Conservation (phyloP, 495 filamentous ascomycete species). For the Penicillium mononematosum region DNA sequence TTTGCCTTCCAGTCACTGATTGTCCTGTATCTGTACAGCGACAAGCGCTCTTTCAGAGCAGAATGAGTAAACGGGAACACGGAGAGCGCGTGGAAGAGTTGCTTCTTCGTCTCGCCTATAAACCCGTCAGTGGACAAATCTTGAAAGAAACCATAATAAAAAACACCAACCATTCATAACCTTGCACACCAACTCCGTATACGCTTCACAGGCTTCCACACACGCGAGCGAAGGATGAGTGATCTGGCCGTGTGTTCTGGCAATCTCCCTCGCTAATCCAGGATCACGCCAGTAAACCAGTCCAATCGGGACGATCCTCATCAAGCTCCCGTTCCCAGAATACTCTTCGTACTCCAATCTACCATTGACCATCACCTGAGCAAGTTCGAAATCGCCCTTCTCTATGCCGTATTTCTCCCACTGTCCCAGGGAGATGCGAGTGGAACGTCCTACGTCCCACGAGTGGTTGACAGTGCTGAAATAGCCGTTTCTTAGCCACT, state of each 20-base stretch:
- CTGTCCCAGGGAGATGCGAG: constrained; percentile 31
- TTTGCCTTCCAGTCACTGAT: constrained; percentile 24
- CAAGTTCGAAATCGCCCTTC: constrained; percentile 1
- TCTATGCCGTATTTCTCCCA: constrained; percentile 27
- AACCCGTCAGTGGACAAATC: not conserved
- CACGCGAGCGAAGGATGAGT: constrained; percentile 46
- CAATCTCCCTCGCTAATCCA: constrained; percentile 24
- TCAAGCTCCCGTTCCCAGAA: constrained; percentile 49
- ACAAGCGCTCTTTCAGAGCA: constrained; percentile 23
- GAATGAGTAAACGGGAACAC: constrained; percentile 24
- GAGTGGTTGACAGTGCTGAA: constrained; percentile 36
- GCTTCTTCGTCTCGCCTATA: constrained; percentile 25
- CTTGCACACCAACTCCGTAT: constrained; percentile 32
- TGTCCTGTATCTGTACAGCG: constrained; percentile 13
- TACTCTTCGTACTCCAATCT: constrained; percentile 15
- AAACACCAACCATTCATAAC: constrained; percentile 25
- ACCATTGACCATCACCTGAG: constrained; percentile 12
- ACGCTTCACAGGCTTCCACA: constrained; percentile 42
- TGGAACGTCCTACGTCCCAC: constrained; percentile 45
- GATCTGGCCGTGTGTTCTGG: constrained; percentile 27
- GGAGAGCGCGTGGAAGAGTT: constrained; percentile 15
- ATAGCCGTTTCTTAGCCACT: constrained; percentile 38
- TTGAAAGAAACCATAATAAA: not conserved
- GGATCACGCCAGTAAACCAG: constrained; percentile 29
- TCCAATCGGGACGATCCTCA: constrained; percentile 44